Conservation (phyloP, 257 asterid genomes). For the Solanum gracilifrons region DNA sequence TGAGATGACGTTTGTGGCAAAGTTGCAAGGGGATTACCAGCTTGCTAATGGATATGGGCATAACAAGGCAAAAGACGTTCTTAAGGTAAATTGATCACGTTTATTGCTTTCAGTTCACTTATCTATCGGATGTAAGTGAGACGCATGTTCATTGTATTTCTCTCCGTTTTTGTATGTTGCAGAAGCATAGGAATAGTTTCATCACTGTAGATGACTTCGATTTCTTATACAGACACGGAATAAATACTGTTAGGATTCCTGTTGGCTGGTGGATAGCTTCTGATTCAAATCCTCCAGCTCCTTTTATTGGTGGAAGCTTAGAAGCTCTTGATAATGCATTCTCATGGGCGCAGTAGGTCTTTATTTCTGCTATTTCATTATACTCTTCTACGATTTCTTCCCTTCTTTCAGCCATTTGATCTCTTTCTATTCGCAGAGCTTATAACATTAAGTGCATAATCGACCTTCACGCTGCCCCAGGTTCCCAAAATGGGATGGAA, state of each 20-base stretch:
- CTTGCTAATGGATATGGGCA: conserved; percentile 77
- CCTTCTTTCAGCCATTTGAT: not conserved
- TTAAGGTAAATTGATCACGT: conserved; percentile 28
- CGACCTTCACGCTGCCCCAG: conserved; percentile 87
- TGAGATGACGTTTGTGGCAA: conserved; percentile 34
- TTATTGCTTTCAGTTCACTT: not conserved
- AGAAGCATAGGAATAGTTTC: conserved; percentile 62
- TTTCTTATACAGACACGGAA: conserved; percentile 59
- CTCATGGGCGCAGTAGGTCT: conserved; percentile 75
- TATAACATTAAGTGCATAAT: conserved; percentile 63
- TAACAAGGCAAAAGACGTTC: conserved; percentile 42
- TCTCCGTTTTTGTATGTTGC: conserved; percentile 15
- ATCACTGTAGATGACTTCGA: conserved; percentile 59
- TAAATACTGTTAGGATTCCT: conserved; percentile 76
- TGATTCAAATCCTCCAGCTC: conserved; percentile 67
- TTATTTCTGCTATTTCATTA: not conserved
- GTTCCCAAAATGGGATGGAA: conserved; percentile 83
- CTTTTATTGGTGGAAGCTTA: conserved; percentile 55
- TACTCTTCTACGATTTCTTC: not conserved
- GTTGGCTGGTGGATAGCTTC: conserved; percentile 95
- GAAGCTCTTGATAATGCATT: conserved; percentile 84
- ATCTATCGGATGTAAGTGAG: not conserved
- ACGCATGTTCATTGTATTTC: not conserved
- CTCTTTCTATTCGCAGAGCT: conserved; percentile 30
- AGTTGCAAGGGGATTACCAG: conserved; percentile 79